A percentile compares a stretch with the other conserved stretches of the same genome.
Conservation (phyloP, 768 basidiomycete species). For the Hysterangium stoloniferum region DNA sequence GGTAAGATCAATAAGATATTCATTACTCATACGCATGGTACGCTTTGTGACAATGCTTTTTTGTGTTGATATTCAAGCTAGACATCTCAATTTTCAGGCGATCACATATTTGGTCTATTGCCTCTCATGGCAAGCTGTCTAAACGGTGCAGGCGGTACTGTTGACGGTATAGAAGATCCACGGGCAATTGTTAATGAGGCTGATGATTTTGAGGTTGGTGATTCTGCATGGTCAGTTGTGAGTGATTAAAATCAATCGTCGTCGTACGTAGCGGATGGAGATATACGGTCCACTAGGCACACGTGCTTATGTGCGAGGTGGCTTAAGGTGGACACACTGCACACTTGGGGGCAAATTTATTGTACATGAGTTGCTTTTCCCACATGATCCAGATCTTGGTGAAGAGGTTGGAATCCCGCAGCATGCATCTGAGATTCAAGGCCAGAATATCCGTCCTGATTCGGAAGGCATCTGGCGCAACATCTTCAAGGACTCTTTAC, state of each 20-base stretch:
- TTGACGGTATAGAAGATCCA: constrained; percentile 52
- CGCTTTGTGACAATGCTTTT: constrained; percentile 13
- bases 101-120: constrained; percentile 72
- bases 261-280: constrained; percentile 36
- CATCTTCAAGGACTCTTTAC: constrained; percentile 46
- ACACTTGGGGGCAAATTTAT: constrained; percentile 59
- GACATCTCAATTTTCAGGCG: too few species aligned
- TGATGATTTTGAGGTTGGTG: constrained; percentile 3
- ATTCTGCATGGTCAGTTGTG: background rate
- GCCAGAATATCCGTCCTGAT: constrained; percentile 53
- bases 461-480: constrained; percentile 55
- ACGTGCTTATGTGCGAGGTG: constrained; percentile 67
- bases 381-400: constrained; percentile 46
- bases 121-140: constrained; percentile 61
- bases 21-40: constrained; percentile 86
- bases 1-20: constrained; percentile 76
- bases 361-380: constrained; percentile 74
- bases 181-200: constrained; percentile 26
- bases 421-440: constrained; percentile 48
- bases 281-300: constrained; percentile 85
- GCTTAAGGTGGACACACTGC: constrained; percentile 62
- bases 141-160: constrained; percentile 67
- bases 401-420: constrained; percentile 41
- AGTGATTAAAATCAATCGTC: background rate
- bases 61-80: background rate